These are phyloP conservation scores for Suhomyces bokatorum DNA, from an alignment of 1,139 yeast genomes.

Conservation along the genomic window DNA sequence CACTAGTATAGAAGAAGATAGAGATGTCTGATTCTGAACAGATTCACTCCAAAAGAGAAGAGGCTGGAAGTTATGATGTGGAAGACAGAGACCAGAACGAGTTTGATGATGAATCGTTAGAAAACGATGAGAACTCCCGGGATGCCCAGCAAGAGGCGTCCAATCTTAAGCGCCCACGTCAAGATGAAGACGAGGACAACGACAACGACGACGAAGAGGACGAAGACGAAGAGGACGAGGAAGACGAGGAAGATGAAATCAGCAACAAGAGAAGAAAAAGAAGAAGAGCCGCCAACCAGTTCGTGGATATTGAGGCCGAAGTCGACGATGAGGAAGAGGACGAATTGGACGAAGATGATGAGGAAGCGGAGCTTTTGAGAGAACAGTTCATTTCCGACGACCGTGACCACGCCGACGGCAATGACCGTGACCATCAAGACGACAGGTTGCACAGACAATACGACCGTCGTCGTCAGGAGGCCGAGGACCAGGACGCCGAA, in stretches of 20 bases:
- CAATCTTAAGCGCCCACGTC: slow-evolving; percentile 13
- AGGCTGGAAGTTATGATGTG: slow-evolving; percentile 20
- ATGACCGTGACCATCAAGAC: slow-evolving; percentile 47
- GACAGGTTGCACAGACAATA: slow-evolving; percentile 87
- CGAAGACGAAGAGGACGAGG: slow-evolving; percentile 49
- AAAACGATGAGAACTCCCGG: slow-evolving; percentile 12
- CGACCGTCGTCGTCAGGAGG: slow-evolving; percentile 86
- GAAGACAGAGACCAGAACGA: slow-evolving; percentile 45
- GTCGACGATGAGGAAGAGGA: slow-evolving; percentile 99
- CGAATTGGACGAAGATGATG: slow-evolving; percentile 80
- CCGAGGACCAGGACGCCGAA: slow-evolving; percentile 95
- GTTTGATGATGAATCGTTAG: slow-evolving; percentile 40
- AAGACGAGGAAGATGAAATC: slow-evolving; percentile 58
- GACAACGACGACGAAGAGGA: slow-evolving; percentile 24
- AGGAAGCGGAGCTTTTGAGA: slow-evolving; percentile 82
- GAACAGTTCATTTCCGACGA: slow-evolving; percentile 84
- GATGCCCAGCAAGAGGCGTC: slow-evolving; percentile 12
- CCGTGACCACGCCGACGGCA: slow-evolving; percentile 53
- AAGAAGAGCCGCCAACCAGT: slow-evolving; percentile 78
- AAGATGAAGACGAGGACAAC: slow-evolving; percentile 12
- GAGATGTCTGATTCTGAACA: slow-evolving; percentile 12
- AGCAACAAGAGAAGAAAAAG: slow-evolving; percentile 57
- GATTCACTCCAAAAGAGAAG: slow-evolving; percentile 12
- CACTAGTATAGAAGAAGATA: slow-evolving; percentile 1
- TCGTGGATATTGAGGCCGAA: slow-evolving; percentile 98